These are phyloP conservation scores for Escovopsis sp. DNA, from an alignment of 2,329 filamentous ascomycete genomes.

Conservation along the genomic window DNA sequence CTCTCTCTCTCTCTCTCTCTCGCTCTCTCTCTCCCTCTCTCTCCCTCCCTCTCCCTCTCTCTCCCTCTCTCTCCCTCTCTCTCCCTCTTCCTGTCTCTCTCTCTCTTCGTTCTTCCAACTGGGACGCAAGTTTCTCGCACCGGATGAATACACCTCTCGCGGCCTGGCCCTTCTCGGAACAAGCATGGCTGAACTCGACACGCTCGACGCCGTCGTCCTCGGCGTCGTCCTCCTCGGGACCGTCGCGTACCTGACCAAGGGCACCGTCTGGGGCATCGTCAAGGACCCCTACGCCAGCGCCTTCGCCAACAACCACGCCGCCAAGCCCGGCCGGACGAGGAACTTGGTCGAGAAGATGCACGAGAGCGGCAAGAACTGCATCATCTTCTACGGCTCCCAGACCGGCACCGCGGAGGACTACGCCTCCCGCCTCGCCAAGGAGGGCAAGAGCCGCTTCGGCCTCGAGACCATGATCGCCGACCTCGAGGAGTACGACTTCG, in stretches of 20 bases:
- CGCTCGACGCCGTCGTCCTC: conserved; percentile 86
- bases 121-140: too few relatives aligned
- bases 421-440: conserved; percentile 87
- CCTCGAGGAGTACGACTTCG: conserved; percentile 93
- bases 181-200: conserved; percentile 89
- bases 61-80: not conserved
- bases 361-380: conserved; percentile 88
- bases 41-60: not conserved
- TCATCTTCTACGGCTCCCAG: conserved; percentile 97
- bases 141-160: too few relatives aligned
- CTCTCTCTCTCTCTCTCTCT: too few relatives aligned
- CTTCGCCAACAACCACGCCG: conserved; percentile 51
- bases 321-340: conserved; percentile 69
- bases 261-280: conserved; percentile 75
- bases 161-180: not conserved
- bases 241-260: conserved; percentile 93
- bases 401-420: conserved; percentile 98
- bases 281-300: conserved; percentile 80
- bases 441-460: conserved; percentile 90
- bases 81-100: not conserved
- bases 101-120: too few relatives aligned
- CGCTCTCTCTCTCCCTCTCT: too few relatives aligned
- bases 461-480: conserved; percentile 97
- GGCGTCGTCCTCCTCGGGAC: conserved; percentile 72
- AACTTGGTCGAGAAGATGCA: conserved; percentile 95